phyloP scores from a whole-genome alignment of 2,329 filamentous ascomycete genomes.

The Boeremia lycopersici region DNA sequence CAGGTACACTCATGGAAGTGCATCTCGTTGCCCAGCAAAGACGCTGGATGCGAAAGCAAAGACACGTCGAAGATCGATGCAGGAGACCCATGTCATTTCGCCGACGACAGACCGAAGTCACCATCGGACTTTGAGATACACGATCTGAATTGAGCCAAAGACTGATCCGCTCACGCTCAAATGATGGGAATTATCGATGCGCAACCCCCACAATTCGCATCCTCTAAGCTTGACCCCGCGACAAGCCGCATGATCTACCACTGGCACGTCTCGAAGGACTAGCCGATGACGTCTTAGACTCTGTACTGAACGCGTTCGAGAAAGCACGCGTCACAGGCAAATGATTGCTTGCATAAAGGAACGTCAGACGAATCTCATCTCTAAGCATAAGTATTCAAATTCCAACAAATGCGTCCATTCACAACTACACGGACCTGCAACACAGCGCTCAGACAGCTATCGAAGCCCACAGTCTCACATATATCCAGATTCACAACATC shows the following conservation, averaged over 20 bases:
- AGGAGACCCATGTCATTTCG: not conserved
- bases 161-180: not conserved
- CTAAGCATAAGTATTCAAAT: not conserved
- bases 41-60: not conserved
- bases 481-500: slow-evolving; percentile 19
- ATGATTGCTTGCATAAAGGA: slow-evolving; percentile 7
- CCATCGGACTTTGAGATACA: not conserved
- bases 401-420: slow-evolving; percentile 27
- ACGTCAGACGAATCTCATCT: not conserved
- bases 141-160: not conserved
- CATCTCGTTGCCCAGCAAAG: not conserved
- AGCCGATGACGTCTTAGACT: slow-evolving; percentile 18
- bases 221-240: slow-evolving; percentile 3
- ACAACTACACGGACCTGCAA: slow-evolving; percentile 21
- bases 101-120: not conserved
- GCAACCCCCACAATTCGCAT: slow-evolving; percentile 2
- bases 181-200: slow-evolving; percentile 5
- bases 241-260: slow-evolving; percentile 7
- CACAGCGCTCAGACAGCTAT: slow-evolving; percentile 20
- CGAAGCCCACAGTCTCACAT: slow-evolving; percentile 26
- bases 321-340: slow-evolving; percentile 1
- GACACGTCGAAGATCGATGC: not conserved
- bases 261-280: not conserved
- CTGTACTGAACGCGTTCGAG: slow-evolving; percentile 3
- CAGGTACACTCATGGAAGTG: too few species aligned